Evolutionary conservation across 495 filamentous ascomycete species (phyloP).

Genomic region (Venustampulla echinocandica): DNA sequence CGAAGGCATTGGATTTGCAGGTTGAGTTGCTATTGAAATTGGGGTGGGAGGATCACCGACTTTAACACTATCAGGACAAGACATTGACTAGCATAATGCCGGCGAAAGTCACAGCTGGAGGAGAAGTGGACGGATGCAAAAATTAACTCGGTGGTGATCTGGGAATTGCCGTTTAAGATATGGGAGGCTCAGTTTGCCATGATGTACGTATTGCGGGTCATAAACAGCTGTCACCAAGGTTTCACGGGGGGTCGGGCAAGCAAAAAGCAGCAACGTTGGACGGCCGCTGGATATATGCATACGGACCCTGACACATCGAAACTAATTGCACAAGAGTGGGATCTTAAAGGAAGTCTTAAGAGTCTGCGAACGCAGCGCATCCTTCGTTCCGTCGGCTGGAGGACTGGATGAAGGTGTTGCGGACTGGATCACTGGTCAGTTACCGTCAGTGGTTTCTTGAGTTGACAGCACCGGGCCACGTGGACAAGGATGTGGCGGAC

Average conservation of each 20-base stretch:
- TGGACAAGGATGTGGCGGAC: too few species aligned
- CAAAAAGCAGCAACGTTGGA: background rate
- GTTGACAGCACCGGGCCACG: too few species aligned
- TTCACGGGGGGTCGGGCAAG: background rate
- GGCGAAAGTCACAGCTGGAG: background rate
- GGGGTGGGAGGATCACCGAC: background rate
- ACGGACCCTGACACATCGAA: background rate
- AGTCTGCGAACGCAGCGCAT: background rate
- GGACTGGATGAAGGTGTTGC: too few species aligned
- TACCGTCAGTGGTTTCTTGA: too few species aligned
- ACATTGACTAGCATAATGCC: background rate
- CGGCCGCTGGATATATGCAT: background rate
- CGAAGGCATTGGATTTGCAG: conserved; percentile 13
- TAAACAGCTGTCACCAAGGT: background rate
- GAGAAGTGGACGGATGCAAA: background rate
- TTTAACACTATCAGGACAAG: background rate
- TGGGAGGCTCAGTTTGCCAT: too few species aligned
- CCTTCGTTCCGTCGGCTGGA: too few species aligned
- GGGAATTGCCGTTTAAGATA: too few species aligned
- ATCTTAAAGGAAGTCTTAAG: background rate
- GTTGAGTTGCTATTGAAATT: too few species aligned
- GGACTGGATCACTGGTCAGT: too few species aligned
- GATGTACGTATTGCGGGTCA: background rate
- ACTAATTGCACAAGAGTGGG: background rate
- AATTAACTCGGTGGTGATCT: too few species aligned